Evolutionary conservation across 441 rosid species (phyloP), one percentile per base, ranked within the genome.

Genomic region (Corymbia citriodora): DNA sequence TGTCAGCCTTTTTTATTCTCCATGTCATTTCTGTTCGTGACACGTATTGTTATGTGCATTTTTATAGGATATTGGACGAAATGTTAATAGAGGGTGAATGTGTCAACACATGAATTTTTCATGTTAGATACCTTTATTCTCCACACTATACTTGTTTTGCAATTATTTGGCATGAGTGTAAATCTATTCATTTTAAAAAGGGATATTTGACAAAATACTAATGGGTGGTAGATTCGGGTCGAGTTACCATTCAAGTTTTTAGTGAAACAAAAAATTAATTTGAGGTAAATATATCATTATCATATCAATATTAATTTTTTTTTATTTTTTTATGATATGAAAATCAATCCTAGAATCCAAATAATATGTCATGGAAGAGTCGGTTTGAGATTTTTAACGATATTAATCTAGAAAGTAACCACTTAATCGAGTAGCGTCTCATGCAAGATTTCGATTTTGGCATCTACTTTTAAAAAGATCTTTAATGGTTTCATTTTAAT

Each of bases 341-440:
- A 31, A 68, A 68, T 68, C 0, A 36, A 9, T 18, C 33, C 2
- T 0, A 10, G 25, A 72, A 33, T 33, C 1, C 1, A 40, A 5
- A 40, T 36, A 70, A 70, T 1, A 33, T 72, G 25, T 72, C 2
- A 10, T 0, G 1, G 0, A 19, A 72, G 2, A 19, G 19, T 8
- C 0, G 0, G 0, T 36, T 72, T 19, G 0, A 7, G 27, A 19
- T 23, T 36, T 72, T 31, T 68, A 5, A 68, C 4, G 5, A 0
- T 0, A 17, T 68, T 31, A 68, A 31, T 68, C 45, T 3, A 7
- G 10, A 65, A 65, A 65, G 31, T 65, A 0, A 7, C n/a, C 36
- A n/a, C 49, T 36, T 7, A 72, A 72, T 1, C 1, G 81, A 33
- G 12, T 72, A 33, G 81, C 25, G 5, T 4, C 13, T 33, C 4